These are phyloP conservation scores for Barnettozyma californica DNA, from an alignment of 805 yeast species.

Conservation along the genomic window DNA sequence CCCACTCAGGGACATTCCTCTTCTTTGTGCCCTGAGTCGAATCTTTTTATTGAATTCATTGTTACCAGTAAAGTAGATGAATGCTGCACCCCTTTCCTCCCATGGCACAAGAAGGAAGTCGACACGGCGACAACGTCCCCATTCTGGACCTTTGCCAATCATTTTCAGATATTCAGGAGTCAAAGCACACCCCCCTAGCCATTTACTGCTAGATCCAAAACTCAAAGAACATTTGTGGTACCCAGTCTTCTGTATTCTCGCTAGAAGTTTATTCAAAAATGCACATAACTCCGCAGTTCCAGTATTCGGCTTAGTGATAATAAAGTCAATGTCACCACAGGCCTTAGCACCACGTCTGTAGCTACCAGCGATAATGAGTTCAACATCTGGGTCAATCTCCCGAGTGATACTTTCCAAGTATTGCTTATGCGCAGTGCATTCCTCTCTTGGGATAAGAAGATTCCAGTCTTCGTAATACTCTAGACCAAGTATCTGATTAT, in stretches of 20 bases:
- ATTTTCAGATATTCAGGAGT: constrained; percentile 17
- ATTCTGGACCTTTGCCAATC: constrained; percentile 28
- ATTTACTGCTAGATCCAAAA: constrained; percentile 20
- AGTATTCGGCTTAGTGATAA: constrained; percentile 34
- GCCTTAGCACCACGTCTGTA: constrained; percentile 41
- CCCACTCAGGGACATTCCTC: constrained; percentile 35
- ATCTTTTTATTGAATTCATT: constrained; percentile 44
- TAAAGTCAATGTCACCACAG: constrained; percentile 51
- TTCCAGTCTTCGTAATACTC: constrained; percentile 44
- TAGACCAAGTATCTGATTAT: constrained; percentile 35
- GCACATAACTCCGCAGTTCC: constrained; percentile 20
- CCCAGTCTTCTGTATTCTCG: constrained; percentile 22
- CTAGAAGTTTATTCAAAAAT: constrained; percentile 21
- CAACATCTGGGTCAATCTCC: constrained; percentile 31
- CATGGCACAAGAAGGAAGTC: constrained; percentile 46
- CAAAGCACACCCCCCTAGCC: constrained; percentile 33
- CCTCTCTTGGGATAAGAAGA: constrained; percentile 38
- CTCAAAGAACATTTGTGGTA: constrained; percentile 25
- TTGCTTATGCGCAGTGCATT: constrained; percentile 36
- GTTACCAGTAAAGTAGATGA: constrained; percentile 52
- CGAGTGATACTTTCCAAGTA: constrained; percentile 24
- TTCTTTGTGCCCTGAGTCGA: constrained; percentile 37
- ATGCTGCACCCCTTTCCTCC: constrained; percentile 39
- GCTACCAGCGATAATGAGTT: constrained; percentile 43
- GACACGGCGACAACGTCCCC: constrained; percentile 42